Evolutionary conservation across 331 rosid species (phyloP).

Genomic region (Arachis monticola): DNA sequence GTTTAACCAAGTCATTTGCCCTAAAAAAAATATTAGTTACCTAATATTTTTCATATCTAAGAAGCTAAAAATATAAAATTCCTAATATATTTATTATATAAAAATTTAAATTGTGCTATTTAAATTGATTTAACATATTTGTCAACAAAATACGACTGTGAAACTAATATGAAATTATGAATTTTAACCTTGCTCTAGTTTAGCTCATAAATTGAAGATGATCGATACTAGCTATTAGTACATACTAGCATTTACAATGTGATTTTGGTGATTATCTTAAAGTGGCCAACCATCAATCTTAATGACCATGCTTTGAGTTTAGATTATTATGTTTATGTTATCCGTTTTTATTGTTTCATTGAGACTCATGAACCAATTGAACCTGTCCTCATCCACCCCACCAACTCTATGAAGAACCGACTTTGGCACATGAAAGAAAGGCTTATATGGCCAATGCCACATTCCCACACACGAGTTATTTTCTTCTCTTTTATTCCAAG

Average conservation of each 20-base stretch:
- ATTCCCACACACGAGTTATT: background rate
- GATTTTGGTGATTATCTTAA: constrained; percentile 15
- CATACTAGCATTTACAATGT: background rate
- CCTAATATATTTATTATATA: no score
- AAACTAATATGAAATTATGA: no score
- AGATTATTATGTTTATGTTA: constrained; percentile 11
- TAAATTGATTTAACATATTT: no score
- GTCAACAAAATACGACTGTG: no score
- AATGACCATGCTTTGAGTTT: constrained; percentile 21
- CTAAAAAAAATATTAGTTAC: no score
- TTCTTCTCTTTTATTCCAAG: constrained; percentile 34
- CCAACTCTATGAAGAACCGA: constrained; percentile 35
- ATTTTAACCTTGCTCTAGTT: background rate
- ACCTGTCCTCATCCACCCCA: constrained; percentile 18
- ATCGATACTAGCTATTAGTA: no score
- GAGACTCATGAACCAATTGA: background rate
- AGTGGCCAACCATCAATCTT: constrained; percentile 17
- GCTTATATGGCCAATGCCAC: background rate
- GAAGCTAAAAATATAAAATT: no score
- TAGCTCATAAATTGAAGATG: background rate
- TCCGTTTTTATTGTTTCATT: constrained; percentile 14
- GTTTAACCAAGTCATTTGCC: no score
- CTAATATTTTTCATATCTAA: no score
- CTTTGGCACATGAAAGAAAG: constrained; percentile 30
- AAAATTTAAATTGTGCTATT: no score